Evolutionary conservation across 495 filamentous ascomycete species (phyloP).

Genomic region (Neurospora sp.): DNA sequence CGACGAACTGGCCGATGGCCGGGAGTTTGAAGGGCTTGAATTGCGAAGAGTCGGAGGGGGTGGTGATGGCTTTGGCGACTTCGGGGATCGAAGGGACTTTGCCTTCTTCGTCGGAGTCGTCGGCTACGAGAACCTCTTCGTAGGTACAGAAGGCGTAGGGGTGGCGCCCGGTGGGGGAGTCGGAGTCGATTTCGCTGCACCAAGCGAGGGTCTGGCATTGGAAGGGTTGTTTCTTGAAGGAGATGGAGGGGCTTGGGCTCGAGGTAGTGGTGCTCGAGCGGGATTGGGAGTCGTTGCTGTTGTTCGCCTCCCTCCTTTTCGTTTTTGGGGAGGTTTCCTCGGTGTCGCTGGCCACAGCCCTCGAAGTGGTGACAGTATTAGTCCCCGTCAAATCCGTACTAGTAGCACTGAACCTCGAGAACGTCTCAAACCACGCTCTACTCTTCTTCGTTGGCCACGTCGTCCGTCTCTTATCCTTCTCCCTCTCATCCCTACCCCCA

Average conservation of each 20-base stretch:
- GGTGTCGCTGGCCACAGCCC: background rate
- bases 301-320: too few species aligned
- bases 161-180: constrained; percentile 6
- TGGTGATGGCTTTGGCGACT: constrained; percentile 25
- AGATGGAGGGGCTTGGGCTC: constrained; percentile 2
- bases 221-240: constrained; percentile 18
- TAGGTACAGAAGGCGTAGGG: constrained; percentile 26
- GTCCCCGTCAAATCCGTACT: background rate
- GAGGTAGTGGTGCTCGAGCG: background rate
- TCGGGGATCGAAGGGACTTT: constrained; percentile 21
- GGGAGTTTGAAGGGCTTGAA: constrained; percentile 27
- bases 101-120: constrained; percentile 1
- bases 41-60: constrained; percentile 11
- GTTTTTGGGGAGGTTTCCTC: background rate
- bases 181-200: constrained; percentile 21
- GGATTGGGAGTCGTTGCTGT: background rate
- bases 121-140: constrained; percentile 11
- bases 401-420: constrained; percentile 18
- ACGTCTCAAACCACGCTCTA: constrained; percentile 23
- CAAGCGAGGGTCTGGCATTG: constrained; percentile 25
- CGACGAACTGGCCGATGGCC: constrained; percentile 20
- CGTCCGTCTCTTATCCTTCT: background rate
- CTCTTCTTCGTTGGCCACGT: constrained; percentile 22
- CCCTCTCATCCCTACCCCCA: background rate
- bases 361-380: too few species aligned